Base-by-base conservation (phyloP, 106 monocot genomes). In the Hemerocallis citrina region DNA sequence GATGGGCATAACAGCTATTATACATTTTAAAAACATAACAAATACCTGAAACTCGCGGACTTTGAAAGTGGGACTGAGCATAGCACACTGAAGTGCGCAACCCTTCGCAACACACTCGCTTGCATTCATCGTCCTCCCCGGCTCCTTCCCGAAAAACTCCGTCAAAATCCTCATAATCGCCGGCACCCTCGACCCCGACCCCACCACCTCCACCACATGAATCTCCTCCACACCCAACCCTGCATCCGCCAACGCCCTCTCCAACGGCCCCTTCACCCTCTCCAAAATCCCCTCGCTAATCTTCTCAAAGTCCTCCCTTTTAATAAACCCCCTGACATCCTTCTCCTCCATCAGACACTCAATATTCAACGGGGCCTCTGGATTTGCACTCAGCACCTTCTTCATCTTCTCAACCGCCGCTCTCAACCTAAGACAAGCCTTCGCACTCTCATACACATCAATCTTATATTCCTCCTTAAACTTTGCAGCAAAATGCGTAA, bases 321-420 rank as follows among this genome's bases (percentile, higher is more conserved):
- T 81, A 16, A 86, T 77, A 14, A 68, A 62, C n/a, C 71, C 77
- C 37, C 44, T 71, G 13, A 81, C 77, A 81, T 86, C 85, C 72
- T 77, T 81, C 63, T 86, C 85, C 24, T 86, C 77, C 80, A 86
- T 74, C 54, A 86, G 52, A 61, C 81, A 86, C 63, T 86, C 85
- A 7, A 86, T 81, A 29, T 81, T 86, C 49, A 86, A 31, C 0
- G 81, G 81, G 6, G 74, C 85, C 63, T 62, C 81, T 13, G 85
- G 71, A 41, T 86, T 86, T 7, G 81, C 77, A 65, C 81, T 86
- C 55, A 86, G 67, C 66, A 81, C 51, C 50, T 86, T 86, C 68
- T 86, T 86, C 59, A 77, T 7, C 59, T 86, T 86, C 74, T 86
- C 80, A 23, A 80, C 80, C 9, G 77, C 85, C 0, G 85, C 59